These are phyloP conservation scores for Sextonia rubra DNA, from an alignment of 164 flowering plant genomes.

Conservation along the genomic window DNA sequence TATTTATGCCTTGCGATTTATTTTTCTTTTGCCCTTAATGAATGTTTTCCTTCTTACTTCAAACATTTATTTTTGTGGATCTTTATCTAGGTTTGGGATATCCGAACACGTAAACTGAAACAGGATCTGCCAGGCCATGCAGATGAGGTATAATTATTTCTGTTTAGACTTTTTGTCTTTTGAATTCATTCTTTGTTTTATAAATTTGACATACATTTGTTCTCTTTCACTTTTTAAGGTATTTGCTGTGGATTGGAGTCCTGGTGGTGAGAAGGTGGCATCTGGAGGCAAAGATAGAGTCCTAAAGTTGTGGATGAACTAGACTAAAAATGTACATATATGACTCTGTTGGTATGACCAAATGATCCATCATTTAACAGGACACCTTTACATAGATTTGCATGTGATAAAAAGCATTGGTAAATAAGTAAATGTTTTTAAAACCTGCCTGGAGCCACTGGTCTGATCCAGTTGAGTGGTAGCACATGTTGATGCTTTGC, in stretches of 20 bases:
- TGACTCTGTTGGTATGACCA: neutral
- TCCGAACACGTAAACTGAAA: conserved; percentile 67
- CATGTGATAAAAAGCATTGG: neutral
- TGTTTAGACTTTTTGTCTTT: neutral
- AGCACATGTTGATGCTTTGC: too few relatives aligned
- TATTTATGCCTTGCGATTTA: too few relatives aligned
- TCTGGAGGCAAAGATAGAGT: conserved; percentile 90
- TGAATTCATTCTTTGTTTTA: neutral
- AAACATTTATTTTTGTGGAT: neutral
- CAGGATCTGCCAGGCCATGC: conserved; percentile 99
- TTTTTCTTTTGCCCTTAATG: too few relatives aligned
- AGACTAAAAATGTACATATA: neutral
- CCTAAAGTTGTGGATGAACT: conserved; percentile 91
- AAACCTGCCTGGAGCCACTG: neutral
- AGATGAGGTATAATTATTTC: conserved; percentile 63
- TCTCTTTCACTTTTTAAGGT: conserved; percentile 37
- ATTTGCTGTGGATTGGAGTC: conserved; percentile 99
- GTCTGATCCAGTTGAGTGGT: too few relatives aligned
- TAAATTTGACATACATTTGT: neutral
- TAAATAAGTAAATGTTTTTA: neutral
- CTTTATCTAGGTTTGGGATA: conserved; percentile 74
- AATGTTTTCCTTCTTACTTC: neutral
- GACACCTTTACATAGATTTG: too few relatives aligned
- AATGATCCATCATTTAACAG: neutral
- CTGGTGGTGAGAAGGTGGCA: conserved; percentile 98